Conservation (phyloP, 306 rosid genomes). For the Cicer judaicum region DNA sequence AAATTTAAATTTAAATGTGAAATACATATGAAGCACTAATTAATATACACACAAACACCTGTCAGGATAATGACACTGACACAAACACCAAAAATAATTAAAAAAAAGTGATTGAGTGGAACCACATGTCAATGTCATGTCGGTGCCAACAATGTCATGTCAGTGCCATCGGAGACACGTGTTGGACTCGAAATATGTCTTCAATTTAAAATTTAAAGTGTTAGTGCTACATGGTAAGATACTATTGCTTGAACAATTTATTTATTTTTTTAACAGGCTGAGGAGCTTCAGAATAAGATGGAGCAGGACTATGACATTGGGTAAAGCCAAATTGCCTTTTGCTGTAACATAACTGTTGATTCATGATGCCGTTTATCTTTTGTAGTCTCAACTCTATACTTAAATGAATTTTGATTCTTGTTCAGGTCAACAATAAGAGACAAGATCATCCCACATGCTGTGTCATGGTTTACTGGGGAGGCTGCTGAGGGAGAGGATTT, state of each 20-base stretch:
- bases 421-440: constrained; percentile 75
- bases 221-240: too few relatives aligned
- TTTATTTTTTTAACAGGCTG: constrained; percentile 53
- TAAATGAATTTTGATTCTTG: neutral
- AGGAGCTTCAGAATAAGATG: constrained; percentile 74
- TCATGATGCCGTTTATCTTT: neutral
- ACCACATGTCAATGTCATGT: too few relatives aligned
- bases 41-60: too few relatives aligned
- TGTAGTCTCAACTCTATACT: neutral
- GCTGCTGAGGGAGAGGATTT: constrained; percentile 58
- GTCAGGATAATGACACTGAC: too few relatives aligned
- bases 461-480: constrained; percentile 89
- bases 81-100: too few relatives aligned
- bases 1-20: neutral
- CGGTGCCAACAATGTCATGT: too few relatives aligned
- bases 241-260: neutral
- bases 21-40: too few relatives aligned
- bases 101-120: too few relatives aligned
- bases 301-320: constrained; percentile 86
- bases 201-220: too few relatives aligned
- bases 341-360: neutral
- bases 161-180: too few relatives aligned
- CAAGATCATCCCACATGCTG: constrained; percentile 83
- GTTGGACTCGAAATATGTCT: too few relatives aligned
- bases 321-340: constrained; percentile 47